Conservation (phyloP, 2,329 filamentous ascomycete genomes). For the Arachnomyces sp. region DNA sequence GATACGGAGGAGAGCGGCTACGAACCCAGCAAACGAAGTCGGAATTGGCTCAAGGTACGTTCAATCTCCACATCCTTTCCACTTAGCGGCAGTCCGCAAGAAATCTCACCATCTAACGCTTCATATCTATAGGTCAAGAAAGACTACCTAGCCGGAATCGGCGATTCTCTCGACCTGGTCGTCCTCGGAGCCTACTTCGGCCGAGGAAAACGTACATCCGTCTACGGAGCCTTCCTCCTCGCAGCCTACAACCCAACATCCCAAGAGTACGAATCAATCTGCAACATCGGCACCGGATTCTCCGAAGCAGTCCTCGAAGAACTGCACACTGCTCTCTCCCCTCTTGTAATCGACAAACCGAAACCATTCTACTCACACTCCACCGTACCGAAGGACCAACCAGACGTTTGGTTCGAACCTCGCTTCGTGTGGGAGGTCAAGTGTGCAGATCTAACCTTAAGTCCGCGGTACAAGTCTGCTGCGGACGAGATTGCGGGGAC, state of each 20-base stretch:
- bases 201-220: conserved; percentile 88
- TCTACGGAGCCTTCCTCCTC: conserved; percentile 91
- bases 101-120: background rate
- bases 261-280: conserved; percentile 88
- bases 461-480: conserved; percentile 88
- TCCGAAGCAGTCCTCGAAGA: conserved; percentile 89
- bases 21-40: conserved; percentile 89
- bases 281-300: conserved; percentile 98
- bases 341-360: conserved; percentile 74
- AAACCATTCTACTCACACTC: conserved; percentile 95
- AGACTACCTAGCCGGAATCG: conserved; percentile 88
- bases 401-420: conserved; percentile 97
- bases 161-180: conserved; percentile 92
- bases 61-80: background rate
- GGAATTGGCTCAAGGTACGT: conserved; percentile 91
- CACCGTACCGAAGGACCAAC: conserved; percentile 78
- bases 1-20: conserved; percentile 89
- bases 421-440: conserved; percentile 95
- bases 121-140: conserved; percentile 68
- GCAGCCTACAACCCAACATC: conserved; percentile 79
- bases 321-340: conserved; percentile 66
- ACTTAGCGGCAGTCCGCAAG: conserved; percentile 3
- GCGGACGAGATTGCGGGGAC: conserved; percentile 70
- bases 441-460: conserved; percentile 88
- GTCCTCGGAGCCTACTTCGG: conserved; percentile 92